These are phyloP conservation scores for Arthrobotrys pseudoclavata DNA, from an alignment of 2,329 filamentous ascomycete species.

Conservation along the genomic window DNA sequence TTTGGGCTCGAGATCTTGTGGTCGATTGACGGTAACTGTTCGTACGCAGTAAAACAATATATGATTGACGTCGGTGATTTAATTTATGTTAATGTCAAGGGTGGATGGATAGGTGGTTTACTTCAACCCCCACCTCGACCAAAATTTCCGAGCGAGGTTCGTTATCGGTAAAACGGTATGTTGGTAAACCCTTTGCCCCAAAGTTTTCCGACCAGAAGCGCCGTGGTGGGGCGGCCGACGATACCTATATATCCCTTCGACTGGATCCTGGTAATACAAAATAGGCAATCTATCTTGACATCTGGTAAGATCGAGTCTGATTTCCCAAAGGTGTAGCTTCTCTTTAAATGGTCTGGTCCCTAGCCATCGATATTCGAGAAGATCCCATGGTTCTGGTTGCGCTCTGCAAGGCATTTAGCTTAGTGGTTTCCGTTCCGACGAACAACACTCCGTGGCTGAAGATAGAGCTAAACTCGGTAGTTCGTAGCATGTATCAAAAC, in stretches of 20 bases:
- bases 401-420: conserved; percentile 24
- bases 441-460: not conserved
- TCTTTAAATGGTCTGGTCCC: conserved; percentile 14
- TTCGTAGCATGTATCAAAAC: not conserved
- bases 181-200: conserved; percentile 16
- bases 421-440: not conserved
- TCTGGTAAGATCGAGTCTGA: conserved; percentile 15
- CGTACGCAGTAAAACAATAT: not conserved
- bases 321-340: conserved; percentile 15
- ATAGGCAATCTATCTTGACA: conserved; percentile 14
- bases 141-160: conserved; percentile 5
- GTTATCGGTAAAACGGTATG: conserved; percentile 11
- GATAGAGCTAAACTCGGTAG: not conserved
- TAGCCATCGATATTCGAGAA: conserved; percentile 20
- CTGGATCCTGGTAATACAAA: conserved; percentile 5
- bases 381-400: conserved; percentile 22
- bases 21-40: not conserved
- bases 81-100: not conserved
- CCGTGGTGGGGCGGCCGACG: not conserved
- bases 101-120: not conserved
- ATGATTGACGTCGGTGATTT: not conserved
- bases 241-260: not conserved
- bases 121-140: conserved; percentile 9
- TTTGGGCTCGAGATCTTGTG: not conserved
- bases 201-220: not conserved